Conservation (phyloP, 2,329 filamentous ascomycete genomes). For the Phyllosticta citrichinensis region DNA sequence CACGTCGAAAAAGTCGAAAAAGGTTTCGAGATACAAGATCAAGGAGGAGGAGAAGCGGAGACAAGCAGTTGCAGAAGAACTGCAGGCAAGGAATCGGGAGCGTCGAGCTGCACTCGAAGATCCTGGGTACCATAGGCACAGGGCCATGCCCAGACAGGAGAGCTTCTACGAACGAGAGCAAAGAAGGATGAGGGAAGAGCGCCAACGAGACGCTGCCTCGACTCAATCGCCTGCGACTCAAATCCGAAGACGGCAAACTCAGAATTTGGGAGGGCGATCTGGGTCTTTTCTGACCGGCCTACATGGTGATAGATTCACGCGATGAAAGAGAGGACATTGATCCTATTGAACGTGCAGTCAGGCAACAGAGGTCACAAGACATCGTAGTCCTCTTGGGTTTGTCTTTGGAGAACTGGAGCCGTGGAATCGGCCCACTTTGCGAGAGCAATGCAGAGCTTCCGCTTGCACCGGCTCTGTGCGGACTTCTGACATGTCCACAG, state of each 20-base stretch:
- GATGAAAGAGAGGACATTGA: too few relatives aligned
- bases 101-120: background rate
- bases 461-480: too few relatives aligned
- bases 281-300: too few relatives aligned
- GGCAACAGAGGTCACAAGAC: too few relatives aligned
- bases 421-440: too few relatives aligned
- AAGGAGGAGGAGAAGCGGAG: slow-evolving; percentile 4
- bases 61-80: background rate
- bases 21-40: slow-evolving; percentile 4
- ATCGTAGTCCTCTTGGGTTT: too few relatives aligned
- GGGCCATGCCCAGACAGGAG: background rate
- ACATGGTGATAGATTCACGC: too few relatives aligned
- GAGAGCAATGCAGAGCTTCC: too few relatives aligned
- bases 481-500: too few relatives aligned
- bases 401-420: too few relatives aligned
- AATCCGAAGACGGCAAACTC: background rate
- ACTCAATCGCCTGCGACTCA: background rate
- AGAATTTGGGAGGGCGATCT: too few relatives aligned
- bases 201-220: background rate
- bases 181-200: background rate
- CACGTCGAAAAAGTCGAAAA: background rate
- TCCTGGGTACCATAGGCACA: background rate
- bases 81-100: background rate
- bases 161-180: background rate
- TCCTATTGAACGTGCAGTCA: too few relatives aligned